Conservation (phyloP, 2,329 filamentous ascomycete genomes). For the Xylariaceae sp. region DNA sequence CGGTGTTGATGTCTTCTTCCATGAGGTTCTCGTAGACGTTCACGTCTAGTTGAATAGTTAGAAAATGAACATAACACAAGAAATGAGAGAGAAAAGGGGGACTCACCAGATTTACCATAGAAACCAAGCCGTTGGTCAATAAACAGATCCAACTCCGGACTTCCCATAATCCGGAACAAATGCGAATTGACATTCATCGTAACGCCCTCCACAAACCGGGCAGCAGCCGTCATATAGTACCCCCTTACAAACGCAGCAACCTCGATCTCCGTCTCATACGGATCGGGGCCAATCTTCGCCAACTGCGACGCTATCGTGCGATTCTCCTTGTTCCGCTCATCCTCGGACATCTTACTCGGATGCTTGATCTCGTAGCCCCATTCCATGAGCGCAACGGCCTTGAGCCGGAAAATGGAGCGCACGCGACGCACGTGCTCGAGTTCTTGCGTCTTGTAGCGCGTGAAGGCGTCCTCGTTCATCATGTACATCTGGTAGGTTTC, state of each 20-base stretch:
- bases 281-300: constrained; percentile 50
- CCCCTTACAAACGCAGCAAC: constrained; percentile 59
- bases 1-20: constrained; percentile 44
- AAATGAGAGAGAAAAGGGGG: background rate
- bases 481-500: constrained; percentile 55
- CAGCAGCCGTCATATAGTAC: constrained; percentile 63
- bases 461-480: constrained; percentile 46
- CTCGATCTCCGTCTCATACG: constrained; percentile 54
- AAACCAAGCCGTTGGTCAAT: constrained; percentile 28
- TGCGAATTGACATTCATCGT: constrained; percentile 31
- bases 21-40: constrained; percentile 41
- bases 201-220: constrained; percentile 56
- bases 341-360: constrained; percentile 40
- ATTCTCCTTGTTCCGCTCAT: constrained; percentile 43
- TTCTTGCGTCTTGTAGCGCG: constrained; percentile 43
- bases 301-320: constrained; percentile 39
- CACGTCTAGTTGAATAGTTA: constrained; percentile 18
- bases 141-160: constrained; percentile 23
- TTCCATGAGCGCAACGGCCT: constrained; percentile 34
- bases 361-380: constrained; percentile 32
- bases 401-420: constrained; percentile 47
- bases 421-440: constrained; percentile 41
- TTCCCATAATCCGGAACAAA: constrained; percentile 28
- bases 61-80: too few relatives aligned
- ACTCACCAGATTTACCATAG: constrained; percentile 27